phyloP scores from a whole-genome alignment of 352 stramenopile species.

The Phytopythium boreale region DNA sequence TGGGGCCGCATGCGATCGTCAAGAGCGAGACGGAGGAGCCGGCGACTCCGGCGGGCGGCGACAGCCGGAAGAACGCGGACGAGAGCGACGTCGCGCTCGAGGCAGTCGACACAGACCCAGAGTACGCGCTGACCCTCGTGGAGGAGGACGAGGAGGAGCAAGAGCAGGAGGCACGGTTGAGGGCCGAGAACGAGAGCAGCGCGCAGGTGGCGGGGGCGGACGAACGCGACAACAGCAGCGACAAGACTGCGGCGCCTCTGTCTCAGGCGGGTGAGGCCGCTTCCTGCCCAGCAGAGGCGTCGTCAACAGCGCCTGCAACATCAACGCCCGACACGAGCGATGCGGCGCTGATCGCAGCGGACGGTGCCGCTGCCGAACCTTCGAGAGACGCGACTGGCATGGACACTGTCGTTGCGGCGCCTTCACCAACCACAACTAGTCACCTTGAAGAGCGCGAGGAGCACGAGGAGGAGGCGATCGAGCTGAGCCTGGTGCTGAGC shows the following conservation, averaged over 20 bases:
- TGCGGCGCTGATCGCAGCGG: neutral
- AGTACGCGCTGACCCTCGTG: slow-evolving; percentile 1
- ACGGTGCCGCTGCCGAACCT: neutral
- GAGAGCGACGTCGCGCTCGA: neutral
- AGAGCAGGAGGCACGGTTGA: neutral
- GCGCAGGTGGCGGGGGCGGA: neutral
- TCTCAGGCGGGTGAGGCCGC: neutral
- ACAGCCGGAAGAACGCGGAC: neutral
- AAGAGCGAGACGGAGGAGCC: slow-evolving; percentile 8
- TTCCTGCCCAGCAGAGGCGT: neutral
- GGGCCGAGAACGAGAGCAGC: neutral
- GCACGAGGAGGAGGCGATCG: slow-evolving; percentile 20
- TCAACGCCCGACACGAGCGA: neutral
- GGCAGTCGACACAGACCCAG: neutral
- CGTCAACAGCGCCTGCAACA: neutral
- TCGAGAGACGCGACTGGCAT: neutral
- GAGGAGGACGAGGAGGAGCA: neutral
- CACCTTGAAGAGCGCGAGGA: neutral
- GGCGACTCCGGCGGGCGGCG: slow-evolving; percentile 3
- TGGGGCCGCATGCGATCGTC: slow-evolving; percentile 4
- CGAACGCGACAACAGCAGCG: neutral
- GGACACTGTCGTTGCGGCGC: neutral
- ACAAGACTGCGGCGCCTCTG: neutral
- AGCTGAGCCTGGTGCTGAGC: slow-evolving; percentile 32
- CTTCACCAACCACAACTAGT: neutral